Conservation (phyloP, 2,329 filamentous ascomycete genomes). For the Cordyceps tenuipes region DNA sequence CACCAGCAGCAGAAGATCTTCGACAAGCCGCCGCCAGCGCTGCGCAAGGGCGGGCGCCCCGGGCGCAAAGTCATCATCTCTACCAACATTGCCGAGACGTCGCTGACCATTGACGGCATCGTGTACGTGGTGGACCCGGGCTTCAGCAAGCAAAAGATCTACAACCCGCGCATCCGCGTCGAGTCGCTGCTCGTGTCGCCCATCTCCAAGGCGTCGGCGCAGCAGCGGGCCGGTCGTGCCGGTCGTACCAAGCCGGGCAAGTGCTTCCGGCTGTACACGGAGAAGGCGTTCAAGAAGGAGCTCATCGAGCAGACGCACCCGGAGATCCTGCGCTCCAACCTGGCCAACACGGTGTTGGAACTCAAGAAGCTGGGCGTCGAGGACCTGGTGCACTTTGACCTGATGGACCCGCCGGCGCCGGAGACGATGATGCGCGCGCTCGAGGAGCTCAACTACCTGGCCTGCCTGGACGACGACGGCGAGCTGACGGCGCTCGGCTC, state of each 20-base stretch:
- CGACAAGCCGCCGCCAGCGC: slow-evolving; percentile 70
- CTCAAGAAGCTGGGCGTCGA: slow-evolving; percentile 95
- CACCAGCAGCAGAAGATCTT: slow-evolving; percentile 94
- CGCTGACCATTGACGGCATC: slow-evolving; percentile 95
- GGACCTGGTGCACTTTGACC: slow-evolving; percentile 94
- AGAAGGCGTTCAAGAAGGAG: slow-evolving; percentile 93
- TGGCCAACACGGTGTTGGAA: slow-evolving; percentile 90
- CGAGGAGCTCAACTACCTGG: slow-evolving; percentile 95
- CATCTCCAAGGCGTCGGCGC: slow-evolving; percentile 94
- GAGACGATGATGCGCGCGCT: slow-evolving; percentile 97
- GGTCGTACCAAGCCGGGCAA: slow-evolving; percentile 98
- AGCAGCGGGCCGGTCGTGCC: slow-evolving; percentile 96
- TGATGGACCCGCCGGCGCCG: slow-evolving; percentile 96
- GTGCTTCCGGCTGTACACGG: slow-evolving; percentile 94
- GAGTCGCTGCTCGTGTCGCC: slow-evolving; percentile 96
- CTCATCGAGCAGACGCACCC: slow-evolving; percentile 96
- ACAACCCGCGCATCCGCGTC: slow-evolving; percentile 92
- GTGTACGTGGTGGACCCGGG: slow-evolving; percentile 99
- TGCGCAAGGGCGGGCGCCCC: slow-evolving; percentile 67
- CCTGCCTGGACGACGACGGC: slow-evolving; percentile 92
- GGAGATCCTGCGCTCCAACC: slow-evolving; percentile 88
- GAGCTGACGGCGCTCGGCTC: slow-evolving; percentile 80
- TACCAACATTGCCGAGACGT: slow-evolving; percentile 97
- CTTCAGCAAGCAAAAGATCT: slow-evolving; percentile 99
- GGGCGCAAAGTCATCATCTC: slow-evolving; percentile 92